These are phyloP conservation scores for Perkinsus olseni DNA, from an alignment of 169 alveolate species.

Conservation along the genomic window DNA sequence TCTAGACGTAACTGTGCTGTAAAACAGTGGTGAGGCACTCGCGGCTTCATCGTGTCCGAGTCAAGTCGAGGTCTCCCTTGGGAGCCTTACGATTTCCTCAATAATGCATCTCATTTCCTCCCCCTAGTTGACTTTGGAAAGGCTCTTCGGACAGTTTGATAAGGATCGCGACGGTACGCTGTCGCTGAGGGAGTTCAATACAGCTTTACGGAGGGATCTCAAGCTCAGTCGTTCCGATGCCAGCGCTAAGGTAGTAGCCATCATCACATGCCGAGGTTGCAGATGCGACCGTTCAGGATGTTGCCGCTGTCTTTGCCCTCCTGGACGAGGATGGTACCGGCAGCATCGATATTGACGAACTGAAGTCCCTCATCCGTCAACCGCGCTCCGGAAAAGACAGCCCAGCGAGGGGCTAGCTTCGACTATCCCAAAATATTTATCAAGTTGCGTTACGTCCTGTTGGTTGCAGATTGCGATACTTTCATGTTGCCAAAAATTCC, in stretches of 20 bases:
- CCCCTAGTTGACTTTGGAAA: not conserved
- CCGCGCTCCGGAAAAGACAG: not conserved
- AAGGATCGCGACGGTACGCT: not conserved
- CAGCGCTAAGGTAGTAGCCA: not conserved
- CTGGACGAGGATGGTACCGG: not conserved
- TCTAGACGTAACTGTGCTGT: too few relatives aligned
- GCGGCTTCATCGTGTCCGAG: too few relatives aligned
- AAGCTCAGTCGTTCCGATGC: not conserved
- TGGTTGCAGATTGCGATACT: too few relatives aligned
- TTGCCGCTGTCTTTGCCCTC: not conserved
- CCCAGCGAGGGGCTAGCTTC: too few relatives aligned
- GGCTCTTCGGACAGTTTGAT: not conserved
- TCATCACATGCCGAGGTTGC: too few relatives aligned
- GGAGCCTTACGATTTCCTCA: too few relatives aligned
- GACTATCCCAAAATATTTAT: too few relatives aligned
- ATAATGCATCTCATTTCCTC: too few relatives aligned
- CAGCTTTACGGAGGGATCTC: not conserved
- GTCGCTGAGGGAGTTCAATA: not conserved
- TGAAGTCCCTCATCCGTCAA: not conserved
- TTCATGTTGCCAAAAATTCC: too few relatives aligned
- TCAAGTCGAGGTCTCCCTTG: too few relatives aligned
- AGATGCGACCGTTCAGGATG: not conserved
- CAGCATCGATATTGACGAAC: not conserved
- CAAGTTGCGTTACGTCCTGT: too few relatives aligned
- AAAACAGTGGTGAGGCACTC: too few relatives aligned